Conservation (phyloP, 139 green algal genomes). For the Gonium pectorale region DNA sequence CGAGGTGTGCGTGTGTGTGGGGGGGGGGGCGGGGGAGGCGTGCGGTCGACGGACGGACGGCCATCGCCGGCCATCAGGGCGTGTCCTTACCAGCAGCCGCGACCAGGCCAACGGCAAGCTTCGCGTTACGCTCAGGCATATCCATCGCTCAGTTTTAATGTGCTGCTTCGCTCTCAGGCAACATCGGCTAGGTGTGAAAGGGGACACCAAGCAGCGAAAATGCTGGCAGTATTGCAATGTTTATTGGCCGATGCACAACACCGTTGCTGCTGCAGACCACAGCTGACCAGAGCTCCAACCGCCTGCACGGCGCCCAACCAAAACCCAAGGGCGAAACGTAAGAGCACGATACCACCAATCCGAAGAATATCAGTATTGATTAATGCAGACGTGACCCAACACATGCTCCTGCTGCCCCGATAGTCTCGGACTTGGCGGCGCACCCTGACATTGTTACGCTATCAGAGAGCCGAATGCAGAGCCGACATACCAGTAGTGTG, state of each 20-base stretch:
- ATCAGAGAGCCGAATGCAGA: too few species aligned
- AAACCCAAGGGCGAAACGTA: too few species aligned
- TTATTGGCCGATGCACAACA: not conserved
- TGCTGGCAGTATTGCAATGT: not conserved
- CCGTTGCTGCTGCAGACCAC: not conserved
- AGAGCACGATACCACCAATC: too few species aligned
- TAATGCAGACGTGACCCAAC: too few species aligned
- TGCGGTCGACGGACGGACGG: not conserved
- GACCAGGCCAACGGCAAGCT: constrained; percentile 12
- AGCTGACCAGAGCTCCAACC: not conserved
- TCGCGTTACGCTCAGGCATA: not conserved
- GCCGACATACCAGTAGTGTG: too few species aligned
- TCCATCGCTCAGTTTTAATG: too few species aligned
- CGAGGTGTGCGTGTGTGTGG: too few species aligned
- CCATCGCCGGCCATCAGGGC: not conserved
- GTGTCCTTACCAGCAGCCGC: constrained; percentile 8
- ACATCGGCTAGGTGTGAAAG: not conserved
- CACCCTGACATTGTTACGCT: too few species aligned
- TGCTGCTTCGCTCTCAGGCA: not conserved
- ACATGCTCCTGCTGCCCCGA: too few species aligned
- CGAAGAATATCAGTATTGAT: too few species aligned
- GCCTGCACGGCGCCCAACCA: not conserved
- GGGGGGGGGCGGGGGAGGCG: not conserved
- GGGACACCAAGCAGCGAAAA: not conserved
- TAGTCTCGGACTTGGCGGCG: too few species aligned